Evolutionary conservation across 2,329 filamentous ascomycete species (phyloP).

Genomic region (Rutstroemia sp.): DNA sequence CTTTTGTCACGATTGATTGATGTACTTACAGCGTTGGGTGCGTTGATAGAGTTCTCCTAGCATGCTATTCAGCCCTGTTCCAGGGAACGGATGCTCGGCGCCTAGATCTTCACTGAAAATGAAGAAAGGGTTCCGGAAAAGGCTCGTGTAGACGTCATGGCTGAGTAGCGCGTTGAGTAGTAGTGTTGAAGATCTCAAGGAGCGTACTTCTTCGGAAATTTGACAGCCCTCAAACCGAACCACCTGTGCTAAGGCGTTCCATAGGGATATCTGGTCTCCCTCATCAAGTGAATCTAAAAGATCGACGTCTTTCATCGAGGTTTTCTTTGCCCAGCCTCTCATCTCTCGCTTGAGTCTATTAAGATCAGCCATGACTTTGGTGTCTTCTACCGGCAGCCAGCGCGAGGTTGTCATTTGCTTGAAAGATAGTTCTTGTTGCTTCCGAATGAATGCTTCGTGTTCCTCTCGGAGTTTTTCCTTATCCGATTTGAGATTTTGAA

Average conservation of each 20-base stretch:
- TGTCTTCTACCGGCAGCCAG: slow-evolving; percentile 6
- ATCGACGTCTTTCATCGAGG: neutral
- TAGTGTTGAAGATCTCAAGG: slow-evolving; percentile 9
- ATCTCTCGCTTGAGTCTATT: slow-evolving; percentile 9
- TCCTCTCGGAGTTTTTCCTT: neutral
- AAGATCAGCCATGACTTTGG: slow-evolving; percentile 4
- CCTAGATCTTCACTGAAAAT: neutral
- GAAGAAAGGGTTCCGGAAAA: slow-evolving; percentile 13
- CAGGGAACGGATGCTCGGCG: neutral
- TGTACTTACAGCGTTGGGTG: neutral
- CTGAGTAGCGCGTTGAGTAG: slow-evolving; percentile 16
- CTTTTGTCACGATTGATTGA: neutral
- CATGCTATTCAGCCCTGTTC: neutral
- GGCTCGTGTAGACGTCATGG: slow-evolving; percentile 7
- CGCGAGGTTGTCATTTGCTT: slow-evolving; percentile 1
- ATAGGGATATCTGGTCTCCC: neutral
- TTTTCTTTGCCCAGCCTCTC: slow-evolving; percentile 5
- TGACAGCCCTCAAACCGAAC: neutral
- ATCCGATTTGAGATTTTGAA: neutral
- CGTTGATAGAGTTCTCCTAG: neutral
- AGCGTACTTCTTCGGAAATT: slow-evolving; percentile 4
- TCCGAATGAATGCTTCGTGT: slow-evolving; percentile 3
- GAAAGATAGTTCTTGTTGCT: slow-evolving; percentile 12
- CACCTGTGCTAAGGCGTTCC: slow-evolving; percentile 1
- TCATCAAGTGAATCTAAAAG: neutral